Conservation (phyloP, 306 rosid species). For the Lathyrus tuberosus region DNA sequence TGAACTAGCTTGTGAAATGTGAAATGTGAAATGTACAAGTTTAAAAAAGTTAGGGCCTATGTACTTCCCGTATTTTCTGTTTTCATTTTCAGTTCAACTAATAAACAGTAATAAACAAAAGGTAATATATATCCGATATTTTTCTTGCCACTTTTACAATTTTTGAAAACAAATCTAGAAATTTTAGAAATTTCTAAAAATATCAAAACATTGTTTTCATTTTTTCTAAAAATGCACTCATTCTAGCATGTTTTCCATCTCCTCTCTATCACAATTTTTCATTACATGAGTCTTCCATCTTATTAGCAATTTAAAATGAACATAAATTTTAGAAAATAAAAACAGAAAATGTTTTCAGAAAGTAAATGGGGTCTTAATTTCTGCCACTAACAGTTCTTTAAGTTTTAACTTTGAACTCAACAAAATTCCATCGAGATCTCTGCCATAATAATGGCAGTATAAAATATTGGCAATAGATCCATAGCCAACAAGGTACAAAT, state of each 20-base stretch:
- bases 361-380: background rate
- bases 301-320: background rate
- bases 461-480: constrained; percentile 13
- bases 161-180: background rate
- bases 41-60: background rate
- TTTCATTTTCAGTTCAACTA: too few relatives aligned
- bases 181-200: background rate
- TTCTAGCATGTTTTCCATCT: background rate
- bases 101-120: too few relatives aligned
- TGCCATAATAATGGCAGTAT: background rate
- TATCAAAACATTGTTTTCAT: background rate
- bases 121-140: too few relatives aligned
- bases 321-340: background rate
- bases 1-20: constrained; percentile 25
- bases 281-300: background rate
- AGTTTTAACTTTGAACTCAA: background rate
- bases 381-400: background rate
- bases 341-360: background rate
- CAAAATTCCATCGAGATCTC: constrained; percentile 10
- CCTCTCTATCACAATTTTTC: background rate
- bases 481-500: background rate
- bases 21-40: background rate
- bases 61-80: too few relatives aligned
- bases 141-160: background rate
- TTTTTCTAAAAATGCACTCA: background rate